Percentiles rank a stretch among this genome's conserved stretches.
Evolutionary conservation across 179 eudicot genomes (phyloP).

Genomic region (Amaranthus tricolor): DNA sequence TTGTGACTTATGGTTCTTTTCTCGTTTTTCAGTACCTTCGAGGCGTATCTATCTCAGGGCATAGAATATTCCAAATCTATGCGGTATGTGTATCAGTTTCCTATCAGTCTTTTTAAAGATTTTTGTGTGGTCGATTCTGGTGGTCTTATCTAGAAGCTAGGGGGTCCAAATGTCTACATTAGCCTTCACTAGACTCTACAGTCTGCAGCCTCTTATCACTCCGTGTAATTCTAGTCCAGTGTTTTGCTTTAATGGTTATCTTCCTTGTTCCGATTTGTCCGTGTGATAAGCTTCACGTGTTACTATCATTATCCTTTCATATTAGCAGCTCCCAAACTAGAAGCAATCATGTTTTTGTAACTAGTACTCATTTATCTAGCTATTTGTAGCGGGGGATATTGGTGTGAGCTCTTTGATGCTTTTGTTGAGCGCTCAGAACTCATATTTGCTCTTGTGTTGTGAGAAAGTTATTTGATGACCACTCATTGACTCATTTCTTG

Average conservation of each 20-base stretch:
- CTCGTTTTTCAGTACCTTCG: slow-evolving; percentile 57
- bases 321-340: background rate
- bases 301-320: background rate
- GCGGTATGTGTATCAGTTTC: slow-evolving; percentile 56
- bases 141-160: background rate
- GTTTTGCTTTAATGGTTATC: background rate
- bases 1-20: background rate
- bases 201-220: background rate
- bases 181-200: background rate
- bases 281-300: background rate
- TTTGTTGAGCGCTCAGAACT: background rate
- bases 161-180: background rate
- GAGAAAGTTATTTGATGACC: background rate
- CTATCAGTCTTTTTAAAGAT: background rate
- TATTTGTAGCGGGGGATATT: background rate
- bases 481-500: background rate
- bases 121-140: background rate
- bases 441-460: background rate
- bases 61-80: slow-evolving; percentile 66
- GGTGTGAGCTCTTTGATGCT: background rate
- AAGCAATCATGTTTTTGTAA: background rate
- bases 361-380: background rate
- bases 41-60: slow-evolving; percentile 74
- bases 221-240: background rate
- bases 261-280: background rate